Conservation (phyloP, 305 asterid genomes). For the Fraxinus baroniana region DNA sequence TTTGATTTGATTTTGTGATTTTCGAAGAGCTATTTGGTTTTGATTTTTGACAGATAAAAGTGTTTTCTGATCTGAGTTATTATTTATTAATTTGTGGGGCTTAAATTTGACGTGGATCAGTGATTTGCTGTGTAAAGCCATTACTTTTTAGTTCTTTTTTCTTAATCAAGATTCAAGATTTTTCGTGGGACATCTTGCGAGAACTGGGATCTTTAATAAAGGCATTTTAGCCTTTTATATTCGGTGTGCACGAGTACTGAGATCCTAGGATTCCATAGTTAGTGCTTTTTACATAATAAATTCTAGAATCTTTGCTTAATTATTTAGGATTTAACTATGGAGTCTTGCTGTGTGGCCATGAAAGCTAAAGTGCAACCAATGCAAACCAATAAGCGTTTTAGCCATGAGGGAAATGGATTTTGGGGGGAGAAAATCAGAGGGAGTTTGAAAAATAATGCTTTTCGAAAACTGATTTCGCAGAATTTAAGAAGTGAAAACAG, state of each 20-base stretch:
- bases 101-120: constrained; percentile 16
- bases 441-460: constrained; percentile 30
- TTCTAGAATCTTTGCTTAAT: constrained; percentile 18
- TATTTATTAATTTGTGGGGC: neutral
- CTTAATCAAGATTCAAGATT: constrained; percentile 19
- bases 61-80: constrained; percentile 24
- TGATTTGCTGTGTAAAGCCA: neutral
- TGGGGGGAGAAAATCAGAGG: constrained; percentile 48
- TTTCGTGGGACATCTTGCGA: constrained; percentile 14
- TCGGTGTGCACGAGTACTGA: neutral
- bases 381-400: constrained; percentile 25
- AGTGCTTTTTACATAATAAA: neutral
- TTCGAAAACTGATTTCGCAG: constrained; percentile 31
- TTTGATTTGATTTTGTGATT: neutral
- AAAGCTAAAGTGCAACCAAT: constrained; percentile 37
- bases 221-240: constrained; percentile 8
- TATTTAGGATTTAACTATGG: constrained; percentile 42
- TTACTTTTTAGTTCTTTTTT: constrained; percentile 4
- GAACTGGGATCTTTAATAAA: constrained; percentile 28
- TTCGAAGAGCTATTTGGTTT: neutral
- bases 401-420: constrained; percentile 29
- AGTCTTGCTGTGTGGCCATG: constrained; percentile 51
- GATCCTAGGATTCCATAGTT: neutral
- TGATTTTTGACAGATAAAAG: constrained; percentile 9
- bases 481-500: constrained; percentile 28